Evolutionary conservation across 257 asterid species (phyloP).

Genomic region (Solanum phureja): DNA sequence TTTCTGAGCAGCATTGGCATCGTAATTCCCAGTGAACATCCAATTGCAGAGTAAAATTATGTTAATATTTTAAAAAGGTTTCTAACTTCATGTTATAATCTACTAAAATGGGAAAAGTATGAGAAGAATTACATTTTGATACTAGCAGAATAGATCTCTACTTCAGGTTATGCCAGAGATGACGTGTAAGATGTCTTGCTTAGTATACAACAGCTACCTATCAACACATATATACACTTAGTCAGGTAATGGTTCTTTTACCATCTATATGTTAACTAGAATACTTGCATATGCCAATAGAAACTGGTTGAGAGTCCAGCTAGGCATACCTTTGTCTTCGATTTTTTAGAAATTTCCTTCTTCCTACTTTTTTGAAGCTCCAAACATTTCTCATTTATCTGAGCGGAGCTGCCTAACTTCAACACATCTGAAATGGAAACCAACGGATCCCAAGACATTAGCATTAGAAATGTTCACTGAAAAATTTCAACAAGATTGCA

Average conservation of each 20-base stretch:
- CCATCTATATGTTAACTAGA: neutral
- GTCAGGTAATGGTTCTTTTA: neutral
- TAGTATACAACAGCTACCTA: neutral
- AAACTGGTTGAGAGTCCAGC: neutral
- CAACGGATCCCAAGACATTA: neutral
- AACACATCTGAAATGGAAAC: constrained; percentile 49
- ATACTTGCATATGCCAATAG: neutral
- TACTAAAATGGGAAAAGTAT: neutral
- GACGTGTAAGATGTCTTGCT: neutral
- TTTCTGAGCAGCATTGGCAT: neutral
- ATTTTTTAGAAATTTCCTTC: constrained; percentile 43
- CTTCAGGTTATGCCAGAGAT: neutral
- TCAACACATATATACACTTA: neutral
- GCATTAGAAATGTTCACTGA: neutral
- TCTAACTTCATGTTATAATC: neutral
- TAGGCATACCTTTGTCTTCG: constrained; percentile 57
- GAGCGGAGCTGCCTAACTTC: constrained; percentile 57
- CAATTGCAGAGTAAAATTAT: neutral
- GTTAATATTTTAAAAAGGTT: neutral
- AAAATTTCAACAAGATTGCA: neutral
- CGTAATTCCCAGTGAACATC: neutral
- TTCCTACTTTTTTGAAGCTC: constrained; percentile 83
- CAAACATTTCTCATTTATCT: constrained; percentile 81
- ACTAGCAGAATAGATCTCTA: neutral
- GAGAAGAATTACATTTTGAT: neutral